Evolutionary conservation across 306 rosid species (phyloP), one percentile per base, ranked within the genome.

Genomic region (Casuarina cunninghamiana): DNA sequence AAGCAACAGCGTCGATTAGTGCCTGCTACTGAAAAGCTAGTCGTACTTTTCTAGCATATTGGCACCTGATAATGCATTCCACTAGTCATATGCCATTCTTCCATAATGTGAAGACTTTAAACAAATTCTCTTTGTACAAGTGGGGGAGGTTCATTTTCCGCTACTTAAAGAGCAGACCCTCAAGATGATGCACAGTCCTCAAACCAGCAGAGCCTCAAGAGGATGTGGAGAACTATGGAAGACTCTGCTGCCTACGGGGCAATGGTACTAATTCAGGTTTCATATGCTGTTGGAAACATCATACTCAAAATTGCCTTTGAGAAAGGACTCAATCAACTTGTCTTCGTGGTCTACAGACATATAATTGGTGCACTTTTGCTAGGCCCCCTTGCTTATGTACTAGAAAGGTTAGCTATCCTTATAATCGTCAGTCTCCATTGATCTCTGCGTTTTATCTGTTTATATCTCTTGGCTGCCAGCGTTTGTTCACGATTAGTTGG

Each of bases 341-440:
- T 76, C 35, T 80, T 83, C 35, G 81, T 83, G 53, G 87, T 79
- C 48, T 83, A 83, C 48, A 13, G 84, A 61, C 87, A 83, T 49
- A 55, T 79, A 2, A 38, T 84, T 42, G 84, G 77, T 70, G 73
- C 74, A 73, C 51, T 80, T 43, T 26, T 80, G 70, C n/a, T 84
- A 39, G 74, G 58, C 8, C 80, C 84, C 38, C 77, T 84, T 39
- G 84, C 84, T 10, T 84, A 67, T 54, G 49, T 72, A 0, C 41
- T 80, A 35, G 84, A 80, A 62, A 73, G 78, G 87, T 84, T 66
- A 66, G 71, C 46, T 41, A 66, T 17, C 35, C 50, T 66, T 65
- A 26, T 66, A 4, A 66, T 39, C 4, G 12, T 17, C 49, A 41
- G 71, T 17, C 15, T 66, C 5, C 45, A 6, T n/a, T 16, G 46